Evolutionary conservation across 2,329 filamentous ascomycete species (phyloP).

Genomic region (Bipolaris victoriae): DNA sequence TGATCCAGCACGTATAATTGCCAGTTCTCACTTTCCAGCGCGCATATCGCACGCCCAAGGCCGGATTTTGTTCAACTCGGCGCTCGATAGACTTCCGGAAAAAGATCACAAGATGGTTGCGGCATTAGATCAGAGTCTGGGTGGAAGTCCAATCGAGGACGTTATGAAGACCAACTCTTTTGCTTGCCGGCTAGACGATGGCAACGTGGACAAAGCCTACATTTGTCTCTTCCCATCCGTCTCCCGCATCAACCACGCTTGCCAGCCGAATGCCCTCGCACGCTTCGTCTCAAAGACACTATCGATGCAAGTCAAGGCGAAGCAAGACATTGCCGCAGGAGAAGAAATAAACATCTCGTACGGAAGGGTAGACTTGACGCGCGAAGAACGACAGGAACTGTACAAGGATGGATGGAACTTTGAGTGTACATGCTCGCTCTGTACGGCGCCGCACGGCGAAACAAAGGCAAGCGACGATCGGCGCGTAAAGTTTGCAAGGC

Average conservation of each 20-base stretch:
- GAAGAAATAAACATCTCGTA: conserved; percentile 36
- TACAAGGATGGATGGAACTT: conserved; percentile 34
- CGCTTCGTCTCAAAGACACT: conserved; percentile 27
- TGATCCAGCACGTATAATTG: conserved; percentile 28
- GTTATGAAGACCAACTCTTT: conserved; percentile 36
- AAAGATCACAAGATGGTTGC: conserved; percentile 16
- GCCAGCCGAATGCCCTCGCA: conserved; percentile 31
- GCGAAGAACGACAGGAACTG: conserved; percentile 23
- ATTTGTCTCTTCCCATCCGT: conserved; percentile 34
- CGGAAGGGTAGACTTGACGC: conserved; percentile 26
- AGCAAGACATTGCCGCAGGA: conserved; percentile 24
- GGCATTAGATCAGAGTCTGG: conserved; percentile 24
- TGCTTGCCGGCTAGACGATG: conserved; percentile 30
- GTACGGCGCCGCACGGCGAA: conserved; percentile 22
- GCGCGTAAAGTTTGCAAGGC: conserved; percentile 22
- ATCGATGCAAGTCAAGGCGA: conserved; percentile 31
- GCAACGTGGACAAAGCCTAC: conserved; percentile 27
- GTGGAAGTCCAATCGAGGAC: conserved; percentile 24
- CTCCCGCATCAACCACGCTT: conserved; percentile 35
- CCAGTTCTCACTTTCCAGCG: conserved; percentile 27
- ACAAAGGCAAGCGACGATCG: conserved; percentile 29
- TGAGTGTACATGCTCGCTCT: conserved; percentile 31
- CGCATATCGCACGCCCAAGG: conserved; percentile 18
- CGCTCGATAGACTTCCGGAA: conserved; percentile 15
- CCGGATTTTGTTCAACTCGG: conserved; percentile 20